Percentiles rank a stretch among this genome's conserved stretches.
phyloP scores from a whole-genome alignment of 139 green algal species.

The Nannochloris sp. region DNA sequence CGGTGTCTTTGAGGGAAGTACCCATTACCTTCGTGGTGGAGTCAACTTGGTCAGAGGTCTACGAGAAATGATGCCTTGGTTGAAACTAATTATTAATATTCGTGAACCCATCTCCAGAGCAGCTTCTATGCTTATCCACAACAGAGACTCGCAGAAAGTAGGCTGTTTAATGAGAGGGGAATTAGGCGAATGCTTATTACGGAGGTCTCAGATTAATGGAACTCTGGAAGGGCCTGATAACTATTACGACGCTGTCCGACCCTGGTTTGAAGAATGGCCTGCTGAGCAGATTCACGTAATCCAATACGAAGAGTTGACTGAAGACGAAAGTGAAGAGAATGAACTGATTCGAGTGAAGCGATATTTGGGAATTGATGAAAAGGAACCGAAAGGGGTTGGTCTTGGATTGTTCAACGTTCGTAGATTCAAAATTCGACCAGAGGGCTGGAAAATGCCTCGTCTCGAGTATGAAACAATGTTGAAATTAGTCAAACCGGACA shows the following conservation, averaged over 20 bases:
- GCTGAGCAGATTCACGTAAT: neutral
- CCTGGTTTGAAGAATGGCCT: conserved; percentile 4
- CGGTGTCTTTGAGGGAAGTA: conserved; percentile 4
- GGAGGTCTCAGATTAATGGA: neutral
- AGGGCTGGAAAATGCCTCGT: neutral
- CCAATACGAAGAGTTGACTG: conserved; percentile 5
- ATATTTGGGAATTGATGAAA: neutral
- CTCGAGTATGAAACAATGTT: neutral
- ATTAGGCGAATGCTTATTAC: conserved; percentile 1
- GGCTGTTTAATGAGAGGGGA: neutral
- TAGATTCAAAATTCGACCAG: conserved; percentile 4
- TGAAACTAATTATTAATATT: conserved; percentile 19
- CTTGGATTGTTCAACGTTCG: conserved; percentile 1
- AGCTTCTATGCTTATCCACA: conserved; percentile 25
- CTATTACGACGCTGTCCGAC: neutral
- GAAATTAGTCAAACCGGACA: neutral
- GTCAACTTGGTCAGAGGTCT: too few species aligned
- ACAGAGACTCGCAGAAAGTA: too few species aligned
- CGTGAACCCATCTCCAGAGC: conserved; percentile 25
- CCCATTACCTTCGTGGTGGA: conserved; percentile 4
- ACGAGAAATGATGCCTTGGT: too few species aligned
- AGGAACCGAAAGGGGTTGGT: neutral
- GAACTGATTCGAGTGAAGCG: conserved; percentile 1
- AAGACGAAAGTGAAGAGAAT: neutral
- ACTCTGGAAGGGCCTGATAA: neutral